Base-by-base conservation (phyloP, 495 filamentous ascomycete species). In the Hypoxylon crocopeplum region DNA sequence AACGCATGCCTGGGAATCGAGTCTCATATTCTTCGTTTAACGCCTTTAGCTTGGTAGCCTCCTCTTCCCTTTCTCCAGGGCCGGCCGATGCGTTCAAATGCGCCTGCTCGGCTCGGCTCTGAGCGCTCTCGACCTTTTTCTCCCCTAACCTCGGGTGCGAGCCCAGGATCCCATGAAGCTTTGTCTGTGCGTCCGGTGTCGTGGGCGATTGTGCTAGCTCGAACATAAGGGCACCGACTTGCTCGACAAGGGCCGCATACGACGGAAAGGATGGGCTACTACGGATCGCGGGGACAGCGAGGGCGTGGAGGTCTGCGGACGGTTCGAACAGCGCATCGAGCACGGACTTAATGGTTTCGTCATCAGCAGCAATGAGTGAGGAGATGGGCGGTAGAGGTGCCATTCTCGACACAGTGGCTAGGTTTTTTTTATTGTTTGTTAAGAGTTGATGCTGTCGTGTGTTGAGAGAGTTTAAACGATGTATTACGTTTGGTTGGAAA, bases 281-380 rank as follows among this genome's bases (percentile, higher is more conserved):
- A 48, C 80, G 81, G 11, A 95, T 79, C 8, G 86, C 71, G 2
- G 88, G 86, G 16, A 90, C 67, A 48, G 86, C 84, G 40, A 96
- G 79, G 17, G 81, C 77, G 69, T 92, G 90, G 2, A 97, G 81
- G 22, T 88, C 83, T 7, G 83, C 72, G 12, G 86, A 91, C 11
- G 93, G 88, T 66, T 98, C 93, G 75, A 97, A 98, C 41, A 97
- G 89, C 5, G 81, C 78, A 73, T 95, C 90, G 42, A 97, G 87
- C 42, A 90, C 79, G 13, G 80, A 64, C 25, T 58, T 38, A 27
- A 69, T 25, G 2, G 45, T 55, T 16, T 49, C 44, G 22, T 64
- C 56, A 24, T 64, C 44, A 10, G 48, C 59, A 19, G n/a, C 12
- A 4, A 30, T 33, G 10, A 69, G 48, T 17, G 67, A 67, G 40